A percentile compares a stretch with the other conserved stretches of the same genome.
Conservation (phyloP, 2,329 filamentous ascomycete species). For the Didymella sp. region DNA sequence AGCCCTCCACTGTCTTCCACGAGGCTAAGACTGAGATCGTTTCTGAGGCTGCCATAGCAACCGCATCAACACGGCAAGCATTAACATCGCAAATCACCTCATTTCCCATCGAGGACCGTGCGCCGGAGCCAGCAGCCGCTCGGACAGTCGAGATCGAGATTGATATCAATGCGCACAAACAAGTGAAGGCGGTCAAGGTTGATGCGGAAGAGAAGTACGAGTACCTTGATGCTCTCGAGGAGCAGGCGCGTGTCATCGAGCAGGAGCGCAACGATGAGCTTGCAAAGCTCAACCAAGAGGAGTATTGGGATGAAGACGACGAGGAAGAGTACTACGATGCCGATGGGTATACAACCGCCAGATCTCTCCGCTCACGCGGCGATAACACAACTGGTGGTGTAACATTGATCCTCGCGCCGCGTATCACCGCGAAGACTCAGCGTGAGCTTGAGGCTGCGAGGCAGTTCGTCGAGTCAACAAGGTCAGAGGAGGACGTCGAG, state of each 20-base stretch:
- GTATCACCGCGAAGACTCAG: slow-evolving; percentile 70
- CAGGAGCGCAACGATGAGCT: slow-evolving; percentile 48
- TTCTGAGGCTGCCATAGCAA: slow-evolving; percentile 23
- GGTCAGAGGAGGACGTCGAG: slow-evolving; percentile 76
- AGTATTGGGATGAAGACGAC: slow-evolving; percentile 76
- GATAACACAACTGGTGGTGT: slow-evolving; percentile 74
- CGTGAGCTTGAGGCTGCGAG: slow-evolving; percentile 76
- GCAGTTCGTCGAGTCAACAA: slow-evolving; percentile 69
- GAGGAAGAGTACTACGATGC: slow-evolving; percentile 77
- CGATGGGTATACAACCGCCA: slow-evolving; percentile 76
- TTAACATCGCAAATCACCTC: slow-evolving; percentile 33
- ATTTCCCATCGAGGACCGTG: slow-evolving; percentile 34
- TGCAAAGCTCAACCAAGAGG: slow-evolving; percentile 63
- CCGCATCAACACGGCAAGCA: slow-evolving; percentile 32
- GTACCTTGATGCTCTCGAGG: slow-evolving; percentile 49
- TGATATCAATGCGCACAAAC: slow-evolving; percentile 11
- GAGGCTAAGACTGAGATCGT: slow-evolving; percentile 48
- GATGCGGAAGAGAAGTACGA: slow-evolving; percentile 42
- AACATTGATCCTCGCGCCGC: slow-evolving; percentile 74
- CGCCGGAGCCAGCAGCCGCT: slow-evolving; percentile 27
- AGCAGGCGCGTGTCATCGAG: slow-evolving; percentile 46
- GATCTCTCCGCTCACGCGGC: slow-evolving; percentile 76
- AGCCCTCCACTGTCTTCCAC: slow-evolving; percentile 62
- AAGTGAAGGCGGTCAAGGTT: slow-evolving; percentile 23
- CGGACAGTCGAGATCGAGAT: slow-evolving; percentile 21